Evolutionary conservation across 345 rosid genomes (phyloP).

Genomic region (Gossypium longicalyx): DNA sequence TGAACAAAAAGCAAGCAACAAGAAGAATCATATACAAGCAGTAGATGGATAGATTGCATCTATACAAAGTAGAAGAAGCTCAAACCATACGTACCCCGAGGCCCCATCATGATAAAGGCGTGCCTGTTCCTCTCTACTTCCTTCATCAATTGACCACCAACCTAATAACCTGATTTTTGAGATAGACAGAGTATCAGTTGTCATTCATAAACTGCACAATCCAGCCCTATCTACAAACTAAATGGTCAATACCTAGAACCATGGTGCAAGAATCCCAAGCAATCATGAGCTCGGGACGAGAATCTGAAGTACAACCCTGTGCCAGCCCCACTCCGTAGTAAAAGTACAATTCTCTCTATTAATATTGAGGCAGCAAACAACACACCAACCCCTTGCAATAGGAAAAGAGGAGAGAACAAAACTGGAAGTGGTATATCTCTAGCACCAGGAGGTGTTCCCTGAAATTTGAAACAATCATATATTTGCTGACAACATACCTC

Average conservation of each 20-base stretch:
- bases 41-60: background rate
- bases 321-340: slow-evolving; percentile 65
- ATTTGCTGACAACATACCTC: slow-evolving; percentile 21
- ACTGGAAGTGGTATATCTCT: slow-evolving; percentile 69
- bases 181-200: background rate
- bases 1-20: background rate
- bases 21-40: background rate
- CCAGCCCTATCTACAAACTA: slow-evolving; percentile 8
- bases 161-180: slow-evolving; percentile 65
- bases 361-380: slow-evolving; percentile 71
- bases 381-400: slow-evolving; percentile 83
- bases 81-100: slow-evolving; percentile 55
- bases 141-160: slow-evolving; percentile 99
- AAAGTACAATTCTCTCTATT: slow-evolving; percentile 67
- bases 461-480: slow-evolving; percentile 31
- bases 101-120: slow-evolving; percentile 60
- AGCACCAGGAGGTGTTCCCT: slow-evolving; percentile 93
- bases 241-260: slow-evolving; percentile 72
- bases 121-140: slow-evolving; percentile 90
- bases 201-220: background rate
- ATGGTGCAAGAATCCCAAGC: slow-evolving; percentile 86
- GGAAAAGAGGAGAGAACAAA: slow-evolving; percentile 81
- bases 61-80: slow-evolving; percentile 6
- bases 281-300: slow-evolving; percentile 70
- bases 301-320: slow-evolving; percentile 68